These are phyloP conservation scores for Tolypocladium inflatum DNA, from an alignment of 2,329 filamentous ascomycete species.

Conservation along the genomic window DNA sequence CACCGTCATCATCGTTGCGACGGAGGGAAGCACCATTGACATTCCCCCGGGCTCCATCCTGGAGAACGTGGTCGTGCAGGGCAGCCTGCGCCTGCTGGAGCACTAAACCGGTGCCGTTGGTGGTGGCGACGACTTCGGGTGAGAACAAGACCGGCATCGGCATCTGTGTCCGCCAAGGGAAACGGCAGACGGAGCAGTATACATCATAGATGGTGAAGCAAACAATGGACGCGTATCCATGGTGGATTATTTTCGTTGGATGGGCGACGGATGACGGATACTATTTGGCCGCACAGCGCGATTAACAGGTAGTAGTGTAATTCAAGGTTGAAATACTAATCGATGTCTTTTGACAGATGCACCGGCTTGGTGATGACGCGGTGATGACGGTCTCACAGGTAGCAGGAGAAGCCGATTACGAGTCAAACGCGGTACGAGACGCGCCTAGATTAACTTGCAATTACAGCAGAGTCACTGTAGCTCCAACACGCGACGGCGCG, in stretches of 20 bases:
- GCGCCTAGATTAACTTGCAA: too few species aligned
- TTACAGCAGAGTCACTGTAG: not conserved
- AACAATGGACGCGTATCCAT: not conserved
- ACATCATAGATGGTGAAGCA: not conserved
- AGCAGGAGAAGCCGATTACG: too few species aligned
- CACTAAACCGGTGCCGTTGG: slow-evolving; percentile 33
- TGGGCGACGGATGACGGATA: not conserved
- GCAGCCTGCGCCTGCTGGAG: slow-evolving; percentile 70
- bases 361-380: not conserved
- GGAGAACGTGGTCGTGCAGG: slow-evolving; percentile 98
- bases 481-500: not conserved
- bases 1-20: slow-evolving; percentile 97
- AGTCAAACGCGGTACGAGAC: too few species aligned
- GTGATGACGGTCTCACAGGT: too few species aligned
- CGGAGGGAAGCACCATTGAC: slow-evolving; percentile 95
- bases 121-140: not conserved
- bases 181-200: not conserved
- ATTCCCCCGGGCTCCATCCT: slow-evolving; percentile 93
- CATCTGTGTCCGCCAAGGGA: not conserved
- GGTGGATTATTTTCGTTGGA: not conserved
- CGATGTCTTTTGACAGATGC: not conserved
- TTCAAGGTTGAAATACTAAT: not conserved
- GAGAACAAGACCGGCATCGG: not conserved
- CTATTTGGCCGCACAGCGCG: not conserved
- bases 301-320: not conserved